These are phyloP conservation scores for Pinus tabuliformis DNA, from an alignment of 75 land plant species.

Conservation along the genomic window DNA sequence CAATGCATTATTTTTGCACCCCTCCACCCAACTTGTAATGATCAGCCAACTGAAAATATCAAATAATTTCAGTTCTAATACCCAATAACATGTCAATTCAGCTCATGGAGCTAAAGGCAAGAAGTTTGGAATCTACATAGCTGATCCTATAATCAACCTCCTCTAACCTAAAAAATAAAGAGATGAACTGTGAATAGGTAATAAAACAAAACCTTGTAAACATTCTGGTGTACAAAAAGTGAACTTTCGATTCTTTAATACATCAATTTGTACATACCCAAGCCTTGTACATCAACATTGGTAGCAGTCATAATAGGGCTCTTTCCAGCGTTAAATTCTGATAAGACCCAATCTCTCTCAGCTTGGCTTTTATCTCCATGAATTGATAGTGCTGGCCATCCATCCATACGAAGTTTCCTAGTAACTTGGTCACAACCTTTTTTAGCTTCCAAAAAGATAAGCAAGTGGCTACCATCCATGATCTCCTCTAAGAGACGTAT, in stretches of 20 bases:
- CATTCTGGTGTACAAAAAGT: not conserved
- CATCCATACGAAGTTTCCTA: slow-evolving; percentile 95
- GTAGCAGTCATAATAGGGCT: slow-evolving; percentile 99
- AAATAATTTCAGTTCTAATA: not conserved
- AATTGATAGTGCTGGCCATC: slow-evolving; percentile 99
- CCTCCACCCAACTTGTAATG: not conserved
- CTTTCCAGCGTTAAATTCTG: slow-evolving; percentile 95
- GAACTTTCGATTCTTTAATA: slow-evolving; percentile 3
- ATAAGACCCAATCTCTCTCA: slow-evolving; percentile 97
- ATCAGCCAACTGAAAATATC: not conserved
- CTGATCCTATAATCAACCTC: not conserved
- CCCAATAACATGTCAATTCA: not conserved
- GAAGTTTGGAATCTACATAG: not conserved
- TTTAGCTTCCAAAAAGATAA: slow-evolving; percentile 97
- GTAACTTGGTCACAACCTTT: slow-evolving; percentile 97
- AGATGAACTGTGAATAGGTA: not conserved
- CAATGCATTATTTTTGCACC: not conserved
- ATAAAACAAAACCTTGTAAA: not conserved
- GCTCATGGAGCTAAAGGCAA: not conserved
- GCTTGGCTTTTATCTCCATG: slow-evolving; percentile 99
- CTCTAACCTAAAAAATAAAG: not conserved
- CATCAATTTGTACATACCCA: slow-evolving; percentile 58
- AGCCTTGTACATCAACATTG: slow-evolving; percentile 98
- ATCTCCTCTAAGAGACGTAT: slow-evolving; percentile 88
- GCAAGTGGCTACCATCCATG: slow-evolving; percentile 92